phyloP scores from a whole-genome alignment of 2,329 filamentous ascomycete genomes.

The Cadophora gregata region DNA sequence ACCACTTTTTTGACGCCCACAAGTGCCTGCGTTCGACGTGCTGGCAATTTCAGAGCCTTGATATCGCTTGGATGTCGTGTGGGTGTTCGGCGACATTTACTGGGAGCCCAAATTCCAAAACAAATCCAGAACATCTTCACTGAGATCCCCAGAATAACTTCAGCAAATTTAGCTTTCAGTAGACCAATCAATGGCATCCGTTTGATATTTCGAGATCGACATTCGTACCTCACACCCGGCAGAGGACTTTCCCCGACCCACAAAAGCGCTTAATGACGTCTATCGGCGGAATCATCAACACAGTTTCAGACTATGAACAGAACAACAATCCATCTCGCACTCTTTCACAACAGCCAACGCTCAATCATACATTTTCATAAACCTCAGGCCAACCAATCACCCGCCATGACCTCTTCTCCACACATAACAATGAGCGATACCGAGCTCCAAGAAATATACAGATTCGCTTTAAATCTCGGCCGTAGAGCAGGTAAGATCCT shows the following conservation, averaged over 20 bases:
- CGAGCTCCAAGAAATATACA: slow-evolving; percentile 69
- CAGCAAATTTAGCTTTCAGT: background rate
- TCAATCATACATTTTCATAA: background rate
- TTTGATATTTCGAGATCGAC: background rate
- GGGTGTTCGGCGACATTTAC: background rate
- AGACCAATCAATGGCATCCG: background rate
- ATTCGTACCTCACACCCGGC: background rate
- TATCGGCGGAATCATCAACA: slow-evolving; percentile 22
- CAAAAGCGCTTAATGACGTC: slow-evolving; percentile 28
- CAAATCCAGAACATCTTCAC: background rate
- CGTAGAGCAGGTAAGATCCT: slow-evolving; percentile 73
- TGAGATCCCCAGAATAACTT: background rate
- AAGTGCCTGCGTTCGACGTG: too few relatives aligned
- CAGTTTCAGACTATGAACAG: background rate
- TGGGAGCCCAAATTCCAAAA: background rate
- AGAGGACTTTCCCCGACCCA: slow-evolving; percentile 16
- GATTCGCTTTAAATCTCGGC: slow-evolving; percentile 72
- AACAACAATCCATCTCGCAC: background rate
- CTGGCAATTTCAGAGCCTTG: background rate
- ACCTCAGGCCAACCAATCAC: background rate
- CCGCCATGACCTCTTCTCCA: slow-evolving; percentile 27
- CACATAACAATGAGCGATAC: slow-evolving; percentile 31
- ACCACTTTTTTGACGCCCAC: too few relatives aligned
- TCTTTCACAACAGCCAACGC: background rate
- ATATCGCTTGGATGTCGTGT: background rate